Evolutionary conservation across 2,329 filamentous ascomycete species (phyloP), one percentile per base, ranked within the genome.

Genomic region (Coleophoma eucalyptorum): DNA sequence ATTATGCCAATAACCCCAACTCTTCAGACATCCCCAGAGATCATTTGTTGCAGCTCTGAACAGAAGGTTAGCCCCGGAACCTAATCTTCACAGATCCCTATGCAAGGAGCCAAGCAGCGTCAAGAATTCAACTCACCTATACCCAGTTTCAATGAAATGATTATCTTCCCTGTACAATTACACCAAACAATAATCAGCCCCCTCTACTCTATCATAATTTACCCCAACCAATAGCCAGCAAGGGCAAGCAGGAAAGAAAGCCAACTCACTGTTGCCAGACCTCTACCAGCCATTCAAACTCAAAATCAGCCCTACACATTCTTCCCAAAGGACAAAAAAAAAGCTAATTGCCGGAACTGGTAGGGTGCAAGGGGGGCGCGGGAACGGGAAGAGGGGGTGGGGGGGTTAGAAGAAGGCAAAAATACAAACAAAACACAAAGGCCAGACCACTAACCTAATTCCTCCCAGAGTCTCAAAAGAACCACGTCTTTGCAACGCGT

Each of bases 61-160:
- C 4, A 26, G 26, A 26, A 26, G 26, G 26, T 26, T 26, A 26
- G 26, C 26, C 26, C 2, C 26, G 6, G 26, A 5, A 26, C 6
- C 10, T 5, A 26, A 8, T 26, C 6, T 8, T 3, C n/a, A 26
- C 3, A 26, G 26, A 26, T 8, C 26, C 10, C 26, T 7, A 26
- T 8, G 6, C 26, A 26, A 26, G 10, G 26, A 3, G 26, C 26
- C 26, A 26, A 26, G 26, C 26, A 26, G 26, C 5, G 26, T 26
- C 5, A 26, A 38, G 16, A n/a, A 38, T 43, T 16, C 26, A n/a
- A n/a, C 37, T 46, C 8, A 63, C 61, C 63, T 43, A 50, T 67
- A 69, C 43, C 66, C 65, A 2, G 65, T 65, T 33, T 64, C 59
- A 21, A 69, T 67, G 34, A 64, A 65, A n/a, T 68, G 64, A 50